These are phyloP conservation scores for Crotalaria pallida DNA, from an alignment of 306 rosid species.

Conservation along the genomic window DNA sequence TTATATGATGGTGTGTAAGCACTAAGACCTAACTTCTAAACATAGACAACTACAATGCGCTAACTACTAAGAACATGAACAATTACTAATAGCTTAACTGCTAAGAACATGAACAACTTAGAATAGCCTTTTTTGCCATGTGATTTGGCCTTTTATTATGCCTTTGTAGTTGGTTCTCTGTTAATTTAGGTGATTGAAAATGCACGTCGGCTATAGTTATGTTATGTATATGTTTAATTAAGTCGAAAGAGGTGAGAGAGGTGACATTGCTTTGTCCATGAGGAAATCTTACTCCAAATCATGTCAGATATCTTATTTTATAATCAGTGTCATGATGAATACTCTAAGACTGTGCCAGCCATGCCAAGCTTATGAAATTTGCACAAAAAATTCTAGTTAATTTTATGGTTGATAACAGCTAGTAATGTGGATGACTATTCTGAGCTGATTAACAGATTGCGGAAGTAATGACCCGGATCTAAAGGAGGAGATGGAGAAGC, in stretches of 20 bases:
- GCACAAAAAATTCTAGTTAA: slow-evolving; percentile 1
- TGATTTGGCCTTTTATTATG: not conserved
- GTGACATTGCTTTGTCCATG: not conserved
- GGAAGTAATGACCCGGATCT: slow-evolving; percentile 86
- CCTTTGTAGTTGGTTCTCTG: not conserved
- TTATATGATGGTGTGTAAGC: not conserved
- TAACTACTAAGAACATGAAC: not conserved
- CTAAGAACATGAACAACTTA: not conserved
- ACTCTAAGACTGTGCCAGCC: not conserved
- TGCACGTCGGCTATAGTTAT: not conserved
- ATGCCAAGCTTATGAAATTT: not conserved
- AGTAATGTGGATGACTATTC: not conserved
- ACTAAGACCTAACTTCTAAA: not conserved
- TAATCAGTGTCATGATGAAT: not conserved
- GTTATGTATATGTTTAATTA: not conserved
- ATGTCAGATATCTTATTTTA: slow-evolving; percentile 1
- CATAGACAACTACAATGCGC: not conserved
- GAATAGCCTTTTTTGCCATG: not conserved
- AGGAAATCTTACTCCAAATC: not conserved
- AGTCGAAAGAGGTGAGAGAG: not conserved
- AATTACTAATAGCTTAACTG: not conserved
- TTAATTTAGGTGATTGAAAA: not conserved
- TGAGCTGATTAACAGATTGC: slow-evolving; percentile 57
- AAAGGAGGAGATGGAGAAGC: slow-evolving; percentile 96
- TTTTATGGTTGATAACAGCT: not conserved